Conservation (phyloP, 1,139 yeast genomes). For the Protomyces inundatus region DNA sequence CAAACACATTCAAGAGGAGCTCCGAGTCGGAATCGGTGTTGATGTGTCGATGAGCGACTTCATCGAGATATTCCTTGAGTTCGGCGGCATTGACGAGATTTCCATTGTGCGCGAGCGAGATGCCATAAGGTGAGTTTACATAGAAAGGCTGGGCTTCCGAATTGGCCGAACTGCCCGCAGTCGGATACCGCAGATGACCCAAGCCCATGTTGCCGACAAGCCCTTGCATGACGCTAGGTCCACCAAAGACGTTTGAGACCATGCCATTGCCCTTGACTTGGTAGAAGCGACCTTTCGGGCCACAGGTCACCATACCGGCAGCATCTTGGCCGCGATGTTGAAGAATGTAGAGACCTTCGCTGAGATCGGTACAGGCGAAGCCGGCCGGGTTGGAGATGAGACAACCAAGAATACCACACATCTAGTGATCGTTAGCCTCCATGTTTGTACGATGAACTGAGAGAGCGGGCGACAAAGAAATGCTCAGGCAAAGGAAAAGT, state of each 20-base stretch:
- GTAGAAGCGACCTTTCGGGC: conserved; percentile 83
- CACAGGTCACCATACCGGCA: conserved; percentile 98
- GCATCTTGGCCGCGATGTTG: conserved; percentile 99
- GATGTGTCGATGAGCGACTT: conserved; percentile 91
- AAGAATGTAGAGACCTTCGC: conserved; percentile 86
- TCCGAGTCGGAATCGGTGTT: conserved; percentile 97
- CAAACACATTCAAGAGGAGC: conserved; percentile 79
- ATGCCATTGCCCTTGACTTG: conserved; percentile 99
- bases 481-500: not conserved
- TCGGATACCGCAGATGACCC: conserved; percentile 91
- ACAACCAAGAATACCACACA: conserved; percentile 95
- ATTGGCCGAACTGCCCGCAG: conserved; percentile 96
- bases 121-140: conserved; percentile 94
- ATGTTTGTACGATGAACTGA: not conserved
- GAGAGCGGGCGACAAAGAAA: not conserved
- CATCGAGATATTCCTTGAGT: conserved; percentile 74
- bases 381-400: conserved; percentile 70
- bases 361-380: conserved; percentile 79
- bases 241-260: conserved; percentile 96
- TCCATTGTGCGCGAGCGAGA: conserved; percentile 86
- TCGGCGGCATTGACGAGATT: conserved; percentile 83
- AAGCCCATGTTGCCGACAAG: conserved; percentile 93
- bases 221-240: conserved; percentile 59
- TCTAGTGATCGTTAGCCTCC: conserved; percentile 35
- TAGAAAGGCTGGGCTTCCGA: conserved; percentile 98